Evolutionary conservation across 371 early-diverging fungal species (phyloP).

Genomic region (Mortierella sp.): DNA sequence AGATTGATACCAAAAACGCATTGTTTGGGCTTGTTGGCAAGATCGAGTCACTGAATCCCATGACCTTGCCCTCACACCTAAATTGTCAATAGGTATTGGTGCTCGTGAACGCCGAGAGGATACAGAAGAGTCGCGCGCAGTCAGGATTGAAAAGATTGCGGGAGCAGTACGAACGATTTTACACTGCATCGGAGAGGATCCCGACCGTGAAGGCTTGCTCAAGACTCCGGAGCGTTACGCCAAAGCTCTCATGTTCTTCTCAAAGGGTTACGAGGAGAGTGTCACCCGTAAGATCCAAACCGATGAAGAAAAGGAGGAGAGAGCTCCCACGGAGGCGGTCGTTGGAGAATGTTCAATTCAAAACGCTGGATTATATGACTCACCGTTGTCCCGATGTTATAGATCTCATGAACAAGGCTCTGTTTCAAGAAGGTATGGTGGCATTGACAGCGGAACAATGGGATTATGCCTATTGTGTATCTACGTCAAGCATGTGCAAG

Average conservation of each 20-base stretch:
- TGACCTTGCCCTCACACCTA: not conserved
- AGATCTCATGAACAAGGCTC: conserved; percentile 90
- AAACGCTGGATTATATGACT: not conserved
- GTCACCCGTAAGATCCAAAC: conserved; percentile 67
- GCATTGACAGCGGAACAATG: too few relatives aligned
- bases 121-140: conserved; percentile 71
- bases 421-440: conserved; percentile 91
- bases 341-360: not conserved
- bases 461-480: too few relatives aligned
- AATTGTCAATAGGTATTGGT: conserved; percentile 62
- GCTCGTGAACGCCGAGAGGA: conserved; percentile 84
- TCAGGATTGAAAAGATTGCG: conserved; percentile 79
- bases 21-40: not conserved
- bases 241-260: conserved; percentile 96
- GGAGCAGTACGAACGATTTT: conserved; percentile 90
- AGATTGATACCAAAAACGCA: not conserved
- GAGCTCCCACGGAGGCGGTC: not conserved
- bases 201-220: conserved; percentile 91
- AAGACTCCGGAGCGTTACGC: conserved; percentile 98
- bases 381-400: conserved; percentile 7
- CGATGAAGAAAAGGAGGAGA: too few relatives aligned
- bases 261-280: conserved; percentile 94
- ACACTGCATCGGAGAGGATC: conserved; percentile 95
- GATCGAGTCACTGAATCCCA: not conserved
- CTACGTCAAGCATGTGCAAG: too few relatives aligned